phyloP scores from a whole-genome alignment of 306 rosid species.

The Citrullus mucosospermus region DNA sequence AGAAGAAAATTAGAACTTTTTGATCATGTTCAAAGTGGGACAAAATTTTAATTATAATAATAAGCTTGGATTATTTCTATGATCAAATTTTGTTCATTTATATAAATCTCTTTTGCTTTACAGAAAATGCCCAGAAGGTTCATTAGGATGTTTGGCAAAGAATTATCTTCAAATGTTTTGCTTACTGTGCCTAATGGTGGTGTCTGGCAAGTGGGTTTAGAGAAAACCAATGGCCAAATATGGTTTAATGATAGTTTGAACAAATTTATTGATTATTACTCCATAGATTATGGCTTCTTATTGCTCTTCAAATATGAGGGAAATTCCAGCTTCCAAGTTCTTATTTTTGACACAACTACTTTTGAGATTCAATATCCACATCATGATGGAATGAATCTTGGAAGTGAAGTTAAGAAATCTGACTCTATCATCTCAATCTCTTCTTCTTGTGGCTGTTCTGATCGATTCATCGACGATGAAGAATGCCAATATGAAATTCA shows the following conservation, averaged over 20 bases:
- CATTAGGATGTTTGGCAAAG: not conserved
- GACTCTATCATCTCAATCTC: not conserved
- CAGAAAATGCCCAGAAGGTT: conserved; percentile 13
- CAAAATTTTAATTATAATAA: not conserved
- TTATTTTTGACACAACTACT: conserved; percentile 5
- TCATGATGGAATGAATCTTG: not conserved
- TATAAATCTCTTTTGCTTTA: not conserved
- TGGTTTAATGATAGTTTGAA: conserved; percentile 11
- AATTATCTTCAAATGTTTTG: not conserved
- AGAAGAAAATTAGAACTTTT: not conserved
- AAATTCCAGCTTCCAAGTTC: conserved; percentile 15
- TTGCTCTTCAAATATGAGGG: conserved; percentile 17
- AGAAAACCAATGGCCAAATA: not conserved
- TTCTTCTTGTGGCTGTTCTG: not conserved
- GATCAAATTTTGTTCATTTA: not conserved
- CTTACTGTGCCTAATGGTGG: conserved; percentile 7
- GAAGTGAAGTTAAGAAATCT: not conserved
- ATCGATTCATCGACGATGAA: not conserved
- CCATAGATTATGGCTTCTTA: not conserved
- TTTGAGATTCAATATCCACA: conserved; percentile 18
- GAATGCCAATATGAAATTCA: not conserved
- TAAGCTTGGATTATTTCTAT: not conserved
- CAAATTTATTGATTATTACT: conserved; percentile 7
- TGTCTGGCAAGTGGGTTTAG: conserved; percentile 16
- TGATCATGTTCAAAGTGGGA: not conserved